Base-by-base conservation (phyloP, 2,329 filamentous ascomycete genomes). In the Nemania diffusa region DNA sequence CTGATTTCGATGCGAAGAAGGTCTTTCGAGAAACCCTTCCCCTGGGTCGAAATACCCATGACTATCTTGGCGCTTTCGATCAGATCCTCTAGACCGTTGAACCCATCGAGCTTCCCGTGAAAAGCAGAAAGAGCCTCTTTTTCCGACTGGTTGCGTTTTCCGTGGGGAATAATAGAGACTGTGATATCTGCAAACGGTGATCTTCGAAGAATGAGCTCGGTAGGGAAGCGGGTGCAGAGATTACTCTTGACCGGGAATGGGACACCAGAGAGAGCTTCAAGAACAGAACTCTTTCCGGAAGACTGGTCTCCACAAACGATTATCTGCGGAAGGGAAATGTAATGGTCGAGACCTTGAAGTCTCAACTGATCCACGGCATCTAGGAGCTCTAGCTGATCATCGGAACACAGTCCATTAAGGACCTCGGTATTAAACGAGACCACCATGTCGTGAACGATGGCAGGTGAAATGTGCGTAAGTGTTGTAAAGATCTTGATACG, bases 231-330 rank as follows among this genome's bases (percentile, higher is more conserved):
- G 0, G 89, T 91, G 75, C 88, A 91, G 0, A 90, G 73, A 42
- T 83, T 85, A 60, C 86, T 85, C 26, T 87, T 86, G 8, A 81
- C 79, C 0, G 88, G 88, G 68, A 91, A 91, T 0, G 83, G 81
- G 1, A 91, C 82, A 3, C 86, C 83, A 0, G 88, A 89, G 44
- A 91, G 87, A 1, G 87, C 88, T 71, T 91, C 87, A 0, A 91
- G 82, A 0, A 90, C 87, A 0, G 88, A 90, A 63, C 86, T 89
- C 74, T 91, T 91, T 3, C 88, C 89, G 1, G 85, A 84, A 0
- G 85, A 88, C 70, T 90, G 87, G 64, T 90, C 85, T 2, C 89
- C 88, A 57, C 84, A 87, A 13, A 90, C 87, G 29, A 90, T 84
- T 63, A 84, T 82, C 68, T 84, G 78, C 0, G 83, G 83, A 0